Base-by-base conservation (phyloP, 768 basidiomycete genomes). In the Scleroderma bovista region DNA sequence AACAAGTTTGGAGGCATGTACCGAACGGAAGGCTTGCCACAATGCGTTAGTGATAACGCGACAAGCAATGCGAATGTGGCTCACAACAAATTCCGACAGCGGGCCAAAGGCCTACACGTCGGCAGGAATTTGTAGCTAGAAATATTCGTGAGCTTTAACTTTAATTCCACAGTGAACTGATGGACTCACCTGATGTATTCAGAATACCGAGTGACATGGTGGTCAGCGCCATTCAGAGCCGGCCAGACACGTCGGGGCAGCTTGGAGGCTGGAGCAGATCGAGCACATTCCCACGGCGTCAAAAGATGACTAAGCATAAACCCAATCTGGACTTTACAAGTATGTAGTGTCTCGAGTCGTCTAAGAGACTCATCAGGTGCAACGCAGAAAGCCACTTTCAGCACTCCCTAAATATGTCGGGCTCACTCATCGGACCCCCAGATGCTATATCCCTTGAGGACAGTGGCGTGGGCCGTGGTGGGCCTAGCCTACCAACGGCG, bases 1-100 rank as follows among this genome's bases (percentile, higher is more conserved):
- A 12, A 64, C 62, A 46, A 76, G 65, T 45, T 64, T 69, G 9
- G 84, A 79, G 10, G 76, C 67, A 59, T 86, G 83, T 19, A 89
- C 60, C 37, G 74, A 73, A 58, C 83, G 83, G 60, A 62, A 68
- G 48, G 72, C 80, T 81, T 53, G 1, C 15, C n/a, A 41, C 33
- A 55, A 44, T 26, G 42, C 33, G 26, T 39, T 29, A 32, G 24
- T 48, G 41, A 61, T 50, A 55, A 52, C 48, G 49, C 40, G 44
- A 55, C 50, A 33, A n/a, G 17, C 43, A 46, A 17, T 29, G 24
- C 24, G 43, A 43, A 50, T 37, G 24, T 19, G 50, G 57, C 67
- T 50, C 51, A 77, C 79, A 72, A 56, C 65, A 67, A 22, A 75
- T 59, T 56, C 72, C 72, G 43, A 74, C 62, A 57, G 69, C 67